phyloP scores from a whole-genome alignment of 176 grass and related monocot genomes.

The Cocos nucifera region DNA sequence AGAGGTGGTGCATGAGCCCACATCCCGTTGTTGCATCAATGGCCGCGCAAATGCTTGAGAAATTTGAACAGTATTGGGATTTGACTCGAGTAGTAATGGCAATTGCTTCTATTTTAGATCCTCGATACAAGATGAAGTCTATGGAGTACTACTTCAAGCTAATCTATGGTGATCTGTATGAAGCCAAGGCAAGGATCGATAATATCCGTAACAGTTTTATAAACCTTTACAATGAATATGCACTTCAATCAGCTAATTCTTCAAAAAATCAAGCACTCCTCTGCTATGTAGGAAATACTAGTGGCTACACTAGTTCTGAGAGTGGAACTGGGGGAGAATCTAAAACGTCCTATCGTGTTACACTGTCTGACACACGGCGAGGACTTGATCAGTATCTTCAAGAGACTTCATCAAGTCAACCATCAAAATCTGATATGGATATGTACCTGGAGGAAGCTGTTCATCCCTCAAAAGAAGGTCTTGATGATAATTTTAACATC shows the following conservation, averaged over 20 bases:
- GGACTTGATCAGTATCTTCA: slow-evolving; percentile 98
- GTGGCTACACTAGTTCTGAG: slow-evolving; percentile 42
- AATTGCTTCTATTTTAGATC: slow-evolving; percentile 93
- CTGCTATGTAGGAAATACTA: slow-evolving; percentile 54
- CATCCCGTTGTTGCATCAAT: slow-evolving; percentile 66
- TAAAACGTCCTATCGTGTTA: slow-evolving; percentile 78
- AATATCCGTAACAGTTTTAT: slow-evolving; percentile 61
- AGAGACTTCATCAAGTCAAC: slow-evolving; percentile 84
- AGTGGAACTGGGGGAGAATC: slow-evolving; percentile 55
- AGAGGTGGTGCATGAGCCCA: slow-evolving; percentile 63
- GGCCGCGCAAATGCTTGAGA: slow-evolving; percentile 71
- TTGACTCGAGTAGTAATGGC: slow-evolving; percentile 70
- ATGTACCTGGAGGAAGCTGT: slow-evolving; percentile 95
- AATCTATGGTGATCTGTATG: slow-evolving; percentile 66
- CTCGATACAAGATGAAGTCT: slow-evolving; percentile 99
- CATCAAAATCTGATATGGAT: slow-evolving; percentile 83
- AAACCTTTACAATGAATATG: slow-evolving; percentile 84
- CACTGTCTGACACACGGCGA: slow-evolving; percentile 84
- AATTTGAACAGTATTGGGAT: slow-evolving; percentile 85
- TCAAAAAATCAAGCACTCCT: slow-evolving; percentile 65
- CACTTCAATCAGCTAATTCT: slow-evolving; percentile 54
- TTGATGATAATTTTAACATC: slow-evolving; percentile 81
- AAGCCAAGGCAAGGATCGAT: slow-evolving; percentile 68
- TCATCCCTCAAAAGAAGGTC: slow-evolving; percentile 70
- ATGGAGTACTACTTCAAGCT: slow-evolving; percentile 87